phyloP scores from a whole-genome alignment of 176 grass and related monocot species.

The Puya raimondii region DNA sequence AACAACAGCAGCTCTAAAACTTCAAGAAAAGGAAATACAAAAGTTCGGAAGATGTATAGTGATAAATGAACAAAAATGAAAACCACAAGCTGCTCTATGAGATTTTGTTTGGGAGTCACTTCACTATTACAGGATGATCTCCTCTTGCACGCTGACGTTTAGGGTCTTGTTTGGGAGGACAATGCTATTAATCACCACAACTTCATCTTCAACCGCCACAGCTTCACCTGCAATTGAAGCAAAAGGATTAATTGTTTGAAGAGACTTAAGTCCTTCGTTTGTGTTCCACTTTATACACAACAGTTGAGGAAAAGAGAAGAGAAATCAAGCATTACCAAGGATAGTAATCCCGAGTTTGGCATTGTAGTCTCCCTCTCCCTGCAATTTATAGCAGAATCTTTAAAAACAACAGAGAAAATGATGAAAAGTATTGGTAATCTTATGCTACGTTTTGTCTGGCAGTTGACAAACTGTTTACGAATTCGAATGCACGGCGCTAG shows the following conservation, averaged over 20 bases:
- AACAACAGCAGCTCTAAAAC: not conserved
- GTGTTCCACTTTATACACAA: not conserved
- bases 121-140: conserved; percentile 72
- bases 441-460: too few species aligned
- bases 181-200: conserved; percentile 79
- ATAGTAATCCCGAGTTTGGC: conserved; percentile 98
- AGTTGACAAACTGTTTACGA: too few species aligned
- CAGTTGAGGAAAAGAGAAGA: not conserved
- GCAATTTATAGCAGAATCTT: conserved; percentile 31
- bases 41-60: not conserved
- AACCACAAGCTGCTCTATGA: not conserved
- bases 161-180: conserved; percentile 96
- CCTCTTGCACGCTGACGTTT: conserved; percentile 84
- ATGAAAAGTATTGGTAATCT: not conserved
- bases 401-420: not conserved
- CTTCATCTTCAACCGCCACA: conserved; percentile 90
- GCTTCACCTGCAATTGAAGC: conserved; percentile 60
- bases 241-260: not conserved
- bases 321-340: conserved; percentile 53
- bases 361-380: conserved; percentile 81
- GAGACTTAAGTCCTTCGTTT: not conserved
- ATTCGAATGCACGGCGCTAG: too few species aligned
- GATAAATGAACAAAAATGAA: not conserved
- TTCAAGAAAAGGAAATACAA: not conserved
- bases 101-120: conserved; percentile 26